These are phyloP conservation scores for Colletotrichum orbiculare DNA, from an alignment of 2,329 filamentous ascomycete genomes.

Conservation along the genomic window DNA sequence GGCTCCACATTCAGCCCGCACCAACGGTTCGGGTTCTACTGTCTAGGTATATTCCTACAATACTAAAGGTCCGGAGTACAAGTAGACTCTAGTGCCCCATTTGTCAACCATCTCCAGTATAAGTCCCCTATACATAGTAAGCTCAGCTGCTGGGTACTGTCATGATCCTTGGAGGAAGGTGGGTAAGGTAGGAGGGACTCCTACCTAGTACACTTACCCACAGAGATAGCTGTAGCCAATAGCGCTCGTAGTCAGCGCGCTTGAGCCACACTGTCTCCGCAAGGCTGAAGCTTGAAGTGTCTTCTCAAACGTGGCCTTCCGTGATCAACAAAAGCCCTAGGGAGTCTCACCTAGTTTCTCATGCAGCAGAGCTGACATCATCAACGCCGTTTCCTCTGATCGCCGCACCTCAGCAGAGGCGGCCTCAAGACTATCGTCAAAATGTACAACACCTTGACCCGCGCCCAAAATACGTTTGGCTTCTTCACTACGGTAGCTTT, in stretches of 20 bases:
- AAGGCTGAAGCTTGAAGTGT: conserved; percentile 32
- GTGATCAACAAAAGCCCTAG: conserved; percentile 20
- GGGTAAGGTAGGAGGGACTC: background rate
- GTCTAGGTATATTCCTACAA: conserved; percentile 3
- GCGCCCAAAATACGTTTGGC: conserved; percentile 92
- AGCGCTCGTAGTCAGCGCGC: conserved; percentile 1
- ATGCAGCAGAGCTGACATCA: conserved; percentile 20
- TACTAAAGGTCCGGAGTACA: background rate
- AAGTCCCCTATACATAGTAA: background rate
- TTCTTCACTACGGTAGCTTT: conserved; percentile 98
- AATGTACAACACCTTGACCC: conserved; percentile 91
- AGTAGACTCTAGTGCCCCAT: too few relatives aligned
- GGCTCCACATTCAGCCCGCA: conserved; percentile 2
- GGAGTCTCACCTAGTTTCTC: background rate
- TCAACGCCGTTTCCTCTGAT: background rate
- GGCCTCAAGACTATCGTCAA: conserved; percentile 41
- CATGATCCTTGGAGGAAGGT: background rate
- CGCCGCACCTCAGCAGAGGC: conserved; percentile 7
- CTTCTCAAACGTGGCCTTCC: conserved; percentile 27
- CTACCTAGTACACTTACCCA: background rate
- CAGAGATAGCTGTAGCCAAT: conserved; percentile 10
- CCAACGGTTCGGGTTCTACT: conserved; percentile 14
- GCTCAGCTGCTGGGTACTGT: background rate
- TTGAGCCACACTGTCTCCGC: conserved; percentile 27
- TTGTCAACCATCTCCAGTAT: background rate